Evolutionary conservation across 1,284 basidiomycete genomes (phyloP), one percentile per base, ranked within the genome.

Genomic region (Tetrapyrgos nigripes): DNA sequence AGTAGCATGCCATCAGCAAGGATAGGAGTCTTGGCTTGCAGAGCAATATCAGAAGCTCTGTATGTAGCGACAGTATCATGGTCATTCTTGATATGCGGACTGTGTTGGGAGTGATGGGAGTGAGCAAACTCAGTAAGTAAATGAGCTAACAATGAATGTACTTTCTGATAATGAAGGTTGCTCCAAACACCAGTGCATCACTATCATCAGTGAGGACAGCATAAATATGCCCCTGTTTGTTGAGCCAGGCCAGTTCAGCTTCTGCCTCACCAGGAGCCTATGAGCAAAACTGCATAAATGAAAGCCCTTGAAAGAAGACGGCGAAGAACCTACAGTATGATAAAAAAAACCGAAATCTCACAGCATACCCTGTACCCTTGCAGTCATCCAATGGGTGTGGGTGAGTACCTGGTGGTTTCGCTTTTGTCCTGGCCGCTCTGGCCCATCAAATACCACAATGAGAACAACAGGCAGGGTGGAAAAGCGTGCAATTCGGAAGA

Each of bases 391-490:
- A 28, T 65, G 64, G 1, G 59, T 47, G 19, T 59, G 50, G 2
- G 19, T n/a, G 14, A 40, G 51, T 10, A 71, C 65, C 1, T 51
- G 26, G 19, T 53, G 58, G 8, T 63, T 62, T 8, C 70, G 62
- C 50, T 73, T 73, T 4, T 58, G 17, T 1, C 26, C 3, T 13
- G 68, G 67, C 2, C 64, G 58, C 3, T 52, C 47, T 4, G 64
- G 56, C 1, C 73, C 72, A 59, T 75, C 72, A 37, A 70, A 68
- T 3, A 71, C 67, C 35, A 73, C 70, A 2, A 71, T 40, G 10
- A 63, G 62, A 1, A 50, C 49, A 10, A 70, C 52, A 0, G 64
- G 62, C 6, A 65, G 37, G 1, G 59, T 24, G 3, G 65, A 45
- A 5, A 72, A 51, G 1, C 56, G 45, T 45, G 56, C 62, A 8